phyloP scores from a whole-genome alignment of 2,329 filamentous ascomycete species.

The Onygenales sp. region DNA sequence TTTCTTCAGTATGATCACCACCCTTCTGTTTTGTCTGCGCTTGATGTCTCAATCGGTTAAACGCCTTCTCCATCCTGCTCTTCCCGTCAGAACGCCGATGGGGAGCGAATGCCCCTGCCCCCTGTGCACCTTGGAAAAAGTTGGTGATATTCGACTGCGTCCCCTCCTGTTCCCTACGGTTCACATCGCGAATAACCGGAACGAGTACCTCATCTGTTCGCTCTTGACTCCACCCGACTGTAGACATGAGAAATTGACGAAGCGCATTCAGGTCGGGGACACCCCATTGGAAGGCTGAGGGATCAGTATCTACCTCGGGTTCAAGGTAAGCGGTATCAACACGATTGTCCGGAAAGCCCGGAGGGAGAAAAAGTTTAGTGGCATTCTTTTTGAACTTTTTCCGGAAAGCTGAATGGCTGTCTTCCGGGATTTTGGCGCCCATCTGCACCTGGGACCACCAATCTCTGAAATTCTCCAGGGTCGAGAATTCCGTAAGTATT shows the following conservation, averaged over 20 bases:
- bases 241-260: slow-evolving; percentile 74
- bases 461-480: slow-evolving; percentile 63
- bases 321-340: slow-evolving; percentile 77
- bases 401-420: slow-evolving; percentile 57
- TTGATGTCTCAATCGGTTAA: slow-evolving; percentile 55
- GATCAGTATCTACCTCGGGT: slow-evolving; percentile 73
- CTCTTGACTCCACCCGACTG: slow-evolving; percentile 87
- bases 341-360: slow-evolving; percentile 65
- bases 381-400: slow-evolving; percentile 79
- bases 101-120: slow-evolving; percentile 58
- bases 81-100: slow-evolving; percentile 52
- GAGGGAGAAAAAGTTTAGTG: slow-evolving; percentile 76
- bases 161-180: slow-evolving; percentile 73
- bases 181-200: slow-evolving; percentile 93
- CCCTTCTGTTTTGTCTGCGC: slow-evolving; percentile 26
- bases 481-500: slow-evolving; percentile 79
- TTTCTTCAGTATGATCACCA: not conserved
- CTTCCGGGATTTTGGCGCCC: slow-evolving; percentile 49
- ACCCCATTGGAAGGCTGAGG: slow-evolving; percentile 85
- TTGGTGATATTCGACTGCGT: slow-evolving; percentile 95
- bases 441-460: slow-evolving; percentile 81
- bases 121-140: slow-evolving; percentile 63
- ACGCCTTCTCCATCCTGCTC: slow-evolving; percentile 68
- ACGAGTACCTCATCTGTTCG: slow-evolving; percentile 92
- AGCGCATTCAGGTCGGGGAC: slow-evolving; percentile 85